A percentile compares a stretch with the other conserved stretches of the same genome.
Evolutionary conservation across 2,329 filamentous ascomycete genomes (phyloP).

Genomic region (Eutypella sp.): DNA sequence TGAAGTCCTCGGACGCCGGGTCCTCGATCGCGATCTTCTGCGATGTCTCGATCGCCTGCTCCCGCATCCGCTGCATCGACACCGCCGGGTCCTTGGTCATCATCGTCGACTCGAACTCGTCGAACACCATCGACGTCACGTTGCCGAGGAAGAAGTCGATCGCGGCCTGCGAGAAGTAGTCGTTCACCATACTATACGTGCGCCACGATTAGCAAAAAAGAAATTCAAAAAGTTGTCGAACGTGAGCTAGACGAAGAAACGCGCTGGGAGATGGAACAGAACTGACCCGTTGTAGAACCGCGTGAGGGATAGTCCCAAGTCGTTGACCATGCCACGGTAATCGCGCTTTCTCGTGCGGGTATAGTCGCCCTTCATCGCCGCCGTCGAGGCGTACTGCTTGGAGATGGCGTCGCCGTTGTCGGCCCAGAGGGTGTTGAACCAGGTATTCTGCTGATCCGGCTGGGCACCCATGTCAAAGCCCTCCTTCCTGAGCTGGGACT

Average conservation of each 20-base stretch:
- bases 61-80: slow-evolving; percentile 76
- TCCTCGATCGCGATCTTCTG: slow-evolving; percentile 82
- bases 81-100: slow-evolving; percentile 89
- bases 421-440: slow-evolving; percentile 97
- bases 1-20: slow-evolving; percentile 68
- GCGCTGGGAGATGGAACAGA: too few relatives aligned
- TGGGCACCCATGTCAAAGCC: slow-evolving; percentile 73
- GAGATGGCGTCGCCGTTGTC: slow-evolving; percentile 97
- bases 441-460: slow-evolving; percentile 71
- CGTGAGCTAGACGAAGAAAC: too few relatives aligned
- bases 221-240: background rate
- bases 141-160: slow-evolving; percentile 94
- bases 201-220: slow-evolving; percentile 4
- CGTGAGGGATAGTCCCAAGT: slow-evolving; percentile 83
- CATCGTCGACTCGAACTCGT: slow-evolving; percentile 91
- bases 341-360: slow-evolving; percentile 87
- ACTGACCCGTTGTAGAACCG: slow-evolving; percentile 63
- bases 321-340: slow-evolving; percentile 84
- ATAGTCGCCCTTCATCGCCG: slow-evolving; percentile 94
- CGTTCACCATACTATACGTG: slow-evolving; percentile 82
- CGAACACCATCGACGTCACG: slow-evolving; percentile 77
- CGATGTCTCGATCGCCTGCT: slow-evolving; percentile 85
- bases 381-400: slow-evolving; percentile 92
- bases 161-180: slow-evolving; percentile 92
- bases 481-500: slow-evolving; percentile 70